Percentiles rank a stretch among this genome's conserved stretches.
These are phyloP conservation scores for Crassisporium funariophilum DNA, from an alignment of 768 basidiomycete species.

Conservation along the genomic window DNA sequence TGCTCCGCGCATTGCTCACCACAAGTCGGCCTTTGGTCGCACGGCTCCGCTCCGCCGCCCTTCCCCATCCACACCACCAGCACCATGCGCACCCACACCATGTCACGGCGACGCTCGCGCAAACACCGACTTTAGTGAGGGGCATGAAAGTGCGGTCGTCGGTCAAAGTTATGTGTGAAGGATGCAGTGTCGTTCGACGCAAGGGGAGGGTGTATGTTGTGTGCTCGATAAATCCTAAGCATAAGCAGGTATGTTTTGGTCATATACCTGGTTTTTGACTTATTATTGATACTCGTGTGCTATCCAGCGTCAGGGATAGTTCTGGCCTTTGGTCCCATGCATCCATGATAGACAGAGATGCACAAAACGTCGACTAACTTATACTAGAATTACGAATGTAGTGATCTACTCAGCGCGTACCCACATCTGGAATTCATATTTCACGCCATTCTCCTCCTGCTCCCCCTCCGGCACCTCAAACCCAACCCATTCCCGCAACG, in stretches of 20 bases:
- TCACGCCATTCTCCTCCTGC: conserved; percentile 80
- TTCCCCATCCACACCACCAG: conserved; percentile 22
- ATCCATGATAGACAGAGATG: neutral
- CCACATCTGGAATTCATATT: conserved; percentile 98
- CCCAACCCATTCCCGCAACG: conserved; percentile 76
- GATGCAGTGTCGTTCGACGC: conserved; percentile 84
- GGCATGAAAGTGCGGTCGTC: conserved; percentile 98
- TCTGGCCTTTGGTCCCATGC: neutral
- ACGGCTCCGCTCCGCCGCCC: conserved; percentile 44
- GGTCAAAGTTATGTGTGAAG: conserved; percentile 93
- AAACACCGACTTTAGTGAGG: conserved; percentile 46
- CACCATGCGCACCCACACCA: conserved; percentile 33
- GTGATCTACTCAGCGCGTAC: conserved; percentile 42
- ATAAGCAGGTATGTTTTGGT: conserved; percentile 80
- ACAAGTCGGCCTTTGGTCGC: conserved; percentile 63
- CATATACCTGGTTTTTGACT: neutral
- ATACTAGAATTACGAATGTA: too few species aligned
- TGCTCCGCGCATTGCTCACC: conserved; percentile 68
- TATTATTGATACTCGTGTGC: conserved; percentile 12
- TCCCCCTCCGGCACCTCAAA: conserved; percentile 75
- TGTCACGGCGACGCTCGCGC: conserved; percentile 22
- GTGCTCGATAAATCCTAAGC: conserved; percentile 93
- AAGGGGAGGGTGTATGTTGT: conserved; percentile 93
- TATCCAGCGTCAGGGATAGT: conserved; percentile 67
- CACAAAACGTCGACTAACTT: conserved; percentile 2